These are phyloP conservation scores for Podaxis pistillaris DNA, from an alignment of 768 basidiomycete genomes.

Conservation along the genomic window DNA sequence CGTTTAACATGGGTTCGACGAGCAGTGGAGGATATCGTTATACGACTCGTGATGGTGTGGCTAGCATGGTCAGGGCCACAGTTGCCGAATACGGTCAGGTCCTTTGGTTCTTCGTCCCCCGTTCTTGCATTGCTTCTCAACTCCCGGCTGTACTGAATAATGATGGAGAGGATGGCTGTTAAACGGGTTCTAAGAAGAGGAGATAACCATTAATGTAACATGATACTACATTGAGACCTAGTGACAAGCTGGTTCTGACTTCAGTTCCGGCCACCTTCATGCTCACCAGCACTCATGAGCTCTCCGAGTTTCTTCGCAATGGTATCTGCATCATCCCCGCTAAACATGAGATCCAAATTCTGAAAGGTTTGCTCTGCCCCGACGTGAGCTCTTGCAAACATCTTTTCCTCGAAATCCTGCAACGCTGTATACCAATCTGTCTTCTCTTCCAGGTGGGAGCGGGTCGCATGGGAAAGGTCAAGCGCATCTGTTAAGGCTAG, in stretches of 20 bases:
- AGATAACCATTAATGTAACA: not conserved
- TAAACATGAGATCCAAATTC: not conserved
- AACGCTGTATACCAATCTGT: not conserved
- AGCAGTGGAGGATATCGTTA: slow-evolving; percentile 22
- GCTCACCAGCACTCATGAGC: not conserved
- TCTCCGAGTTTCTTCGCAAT: not conserved
- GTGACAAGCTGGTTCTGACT: not conserved
- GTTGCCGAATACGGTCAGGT: slow-evolving; percentile 26
- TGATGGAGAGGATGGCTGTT: slow-evolving; percentile 25
- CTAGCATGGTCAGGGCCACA: slow-evolving; percentile 25
- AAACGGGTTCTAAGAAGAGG: not conserved
- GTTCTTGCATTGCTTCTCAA: slow-evolving; percentile 24
- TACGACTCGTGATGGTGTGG: slow-evolving; percentile 20
- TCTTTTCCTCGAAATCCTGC: slow-evolving; percentile 6
- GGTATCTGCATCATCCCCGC: not conserved
- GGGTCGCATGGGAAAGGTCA: slow-evolving; percentile 17
- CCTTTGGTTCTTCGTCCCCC: slow-evolving; percentile 28
- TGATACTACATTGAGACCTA: not conserved
- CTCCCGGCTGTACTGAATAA: slow-evolving; percentile 23
- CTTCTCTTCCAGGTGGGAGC: not conserved
- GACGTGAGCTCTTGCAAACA: not conserved
- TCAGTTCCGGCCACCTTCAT: not conserved
- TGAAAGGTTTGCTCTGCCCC: not conserved
- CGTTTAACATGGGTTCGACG: slow-evolving; percentile 24
- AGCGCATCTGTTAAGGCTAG: slow-evolving; percentile 21